Evolutionary conservation across 495 filamentous ascomycete species (phyloP), one percentile per base, ranked within the genome.

Genomic region (Xylaria telfairii): DNA sequence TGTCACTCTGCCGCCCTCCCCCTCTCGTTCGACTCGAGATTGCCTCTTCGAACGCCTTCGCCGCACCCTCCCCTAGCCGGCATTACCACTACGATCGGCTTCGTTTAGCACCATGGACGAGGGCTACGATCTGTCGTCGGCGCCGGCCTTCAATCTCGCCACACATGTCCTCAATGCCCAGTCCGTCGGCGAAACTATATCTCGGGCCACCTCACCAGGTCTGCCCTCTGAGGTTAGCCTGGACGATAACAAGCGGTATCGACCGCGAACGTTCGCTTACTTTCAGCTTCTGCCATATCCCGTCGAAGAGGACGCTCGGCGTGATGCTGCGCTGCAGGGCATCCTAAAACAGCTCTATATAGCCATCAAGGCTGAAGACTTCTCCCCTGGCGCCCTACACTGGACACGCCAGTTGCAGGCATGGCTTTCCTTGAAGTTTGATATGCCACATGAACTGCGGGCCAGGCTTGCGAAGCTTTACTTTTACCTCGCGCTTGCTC

Each of bases 401-500:
- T 99, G 96, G 96, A 98, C 96, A 65, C 89, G 96, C 74, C 95
- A 98, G 85, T 90, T 99, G 26, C 88, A 93, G 77, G 94, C 92
- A 82, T 99, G 96, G 96, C 85, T 99, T 30, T 91, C 91, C 10
- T 87, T 98, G 77, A 99, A 99, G 83, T 99, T 98, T 77, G 96
- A 98, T 81, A 92, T 96, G 68, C 93, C 94, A 54, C 87, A 91
- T 66, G 90, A 89, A 70, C 90, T 95, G 54, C 87, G 96, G 61
- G 88, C 94, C 68, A 93, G 89, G 78, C 90, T 99, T 28, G 92
- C 94, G 21, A 92, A 89, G 76, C 84, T 99, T 24, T 99, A 97
- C 81, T 99, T 96, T 83, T 94, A 97, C 83, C 90, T 99, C 41
- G 87, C 93, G 6, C 87, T 99, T 56, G 94, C 96, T 39, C 95